A percentile compares a stretch with the other conserved stretches of the same genome.
Evolutionary conservation across 805 yeast genomes (phyloP).

Genomic region (Debaryomyces hansenii): DNA sequence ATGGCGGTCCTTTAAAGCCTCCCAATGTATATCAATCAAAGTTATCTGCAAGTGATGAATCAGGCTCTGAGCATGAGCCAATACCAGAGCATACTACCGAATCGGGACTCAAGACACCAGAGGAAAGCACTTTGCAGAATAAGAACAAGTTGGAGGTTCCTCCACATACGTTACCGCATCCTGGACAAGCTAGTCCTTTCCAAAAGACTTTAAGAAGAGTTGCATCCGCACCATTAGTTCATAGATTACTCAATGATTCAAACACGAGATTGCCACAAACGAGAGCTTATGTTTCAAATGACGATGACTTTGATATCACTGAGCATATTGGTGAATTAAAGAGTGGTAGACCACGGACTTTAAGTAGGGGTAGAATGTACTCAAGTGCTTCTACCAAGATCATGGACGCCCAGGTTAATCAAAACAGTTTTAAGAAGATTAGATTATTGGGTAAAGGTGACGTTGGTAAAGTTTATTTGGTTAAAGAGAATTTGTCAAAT

Average conservation of each 20-base stretch:
- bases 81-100: conserved; percentile 1
- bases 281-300: conserved; percentile 9
- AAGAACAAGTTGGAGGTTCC: neutral
- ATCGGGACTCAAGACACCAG: neutral
- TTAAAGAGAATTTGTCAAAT: conserved; percentile 73
- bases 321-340: conserved; percentile 47
- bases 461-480: conserved; percentile 94
- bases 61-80: conserved; percentile 4
- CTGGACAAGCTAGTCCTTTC: conserved; percentile 21
- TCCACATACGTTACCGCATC: neutral
- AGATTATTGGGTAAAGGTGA: conserved; percentile 95
- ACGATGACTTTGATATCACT: conserved; percentile 39
- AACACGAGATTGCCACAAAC: conserved; percentile 12
- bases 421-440: conserved; percentile 84
- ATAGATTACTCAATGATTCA: conserved; percentile 28
- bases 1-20: conserved; percentile 20
- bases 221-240: conserved; percentile 79
- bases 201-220: conserved; percentile 62
- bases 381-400: conserved; percentile 74
- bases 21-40: conserved; percentile 14
- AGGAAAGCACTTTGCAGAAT: neutral
- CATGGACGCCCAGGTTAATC: conserved; percentile 77
- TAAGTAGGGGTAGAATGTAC: conserved; percentile 57
- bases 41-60: conserved; percentile 11
- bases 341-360: conserved; percentile 35